Evolutionary conservation across 306 rosid genomes (phyloP).

Genomic region (cucumber (Cucumis sativus)): Cucumber_9930_V3 NC_026657.2:38966001-38966500

Average conservation of each 20-base stretch:
- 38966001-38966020: no score
- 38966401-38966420: slow-evolving; percentile 13
- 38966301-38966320: neutral
- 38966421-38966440: slow-evolving; percentile 8
- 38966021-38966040: no score
- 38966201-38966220: no score
- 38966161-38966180: no score
- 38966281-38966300: neutral
- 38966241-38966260: no score
- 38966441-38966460: slow-evolving; percentile 13
- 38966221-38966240: neutral
- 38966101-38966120: no score
- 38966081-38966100: no score
- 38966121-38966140: no score
- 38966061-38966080: no score
- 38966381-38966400: neutral
- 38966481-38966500: neutral
- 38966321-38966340: neutral
- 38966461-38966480: neutral
- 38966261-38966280: neutral
- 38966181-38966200: no score
- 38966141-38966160: no score
- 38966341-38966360: neutral
- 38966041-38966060: no score
- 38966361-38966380: neutral